phyloP scores from a whole-genome alignment of 805 yeast genomes.

The Kodamaea neixiangensis region DNA sequence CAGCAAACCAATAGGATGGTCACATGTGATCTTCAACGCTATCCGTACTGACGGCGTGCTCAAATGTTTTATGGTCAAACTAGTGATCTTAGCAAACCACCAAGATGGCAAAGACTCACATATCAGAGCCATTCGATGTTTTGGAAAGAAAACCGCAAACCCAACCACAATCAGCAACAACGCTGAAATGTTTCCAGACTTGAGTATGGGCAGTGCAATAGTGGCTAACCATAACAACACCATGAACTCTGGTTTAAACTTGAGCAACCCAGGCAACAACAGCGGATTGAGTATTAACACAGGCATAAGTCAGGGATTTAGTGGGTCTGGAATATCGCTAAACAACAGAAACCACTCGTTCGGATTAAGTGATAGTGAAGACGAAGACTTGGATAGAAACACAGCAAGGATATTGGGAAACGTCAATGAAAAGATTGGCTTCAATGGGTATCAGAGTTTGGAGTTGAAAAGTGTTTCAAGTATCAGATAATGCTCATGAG shows the following conservation, averaged over 20 bases:
- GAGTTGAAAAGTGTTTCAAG: conserved; percentile 40
- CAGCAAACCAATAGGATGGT: conserved; percentile 78
- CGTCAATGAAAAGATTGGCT: conserved; percentile 41
- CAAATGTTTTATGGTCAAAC: conserved; percentile 64
- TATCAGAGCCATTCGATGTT: conserved; percentile 69
- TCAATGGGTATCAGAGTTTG: conserved; percentile 44
- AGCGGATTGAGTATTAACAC: conserved; percentile 7
- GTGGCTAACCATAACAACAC: conserved; percentile 12
- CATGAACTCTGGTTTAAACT: conserved; percentile 10
- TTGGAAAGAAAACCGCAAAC: conserved; percentile 34
- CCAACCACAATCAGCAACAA: neutral
- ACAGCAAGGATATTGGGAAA: conserved; percentile 31
- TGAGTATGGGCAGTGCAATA: conserved; percentile 28
- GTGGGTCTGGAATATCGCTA: conserved; percentile 5
- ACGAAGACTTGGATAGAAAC: conserved; percentile 21
- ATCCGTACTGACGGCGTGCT: conserved; percentile 56
- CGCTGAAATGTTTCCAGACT: conserved; percentile 9
- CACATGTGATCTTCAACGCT: conserved; percentile 58
- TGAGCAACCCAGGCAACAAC: conserved; percentile 11
- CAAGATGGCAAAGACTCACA: conserved; percentile 97
- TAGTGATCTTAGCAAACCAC: conserved; percentile 73
- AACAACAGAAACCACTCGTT: conserved; percentile 6
- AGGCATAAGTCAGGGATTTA: conserved; percentile 2
- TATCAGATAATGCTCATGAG: conserved; percentile 24
- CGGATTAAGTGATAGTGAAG: conserved; percentile 13